phyloP scores from a whole-genome alignment of 1,139 yeast genomes.

The Lodderomyces elongisporus region DNA sequence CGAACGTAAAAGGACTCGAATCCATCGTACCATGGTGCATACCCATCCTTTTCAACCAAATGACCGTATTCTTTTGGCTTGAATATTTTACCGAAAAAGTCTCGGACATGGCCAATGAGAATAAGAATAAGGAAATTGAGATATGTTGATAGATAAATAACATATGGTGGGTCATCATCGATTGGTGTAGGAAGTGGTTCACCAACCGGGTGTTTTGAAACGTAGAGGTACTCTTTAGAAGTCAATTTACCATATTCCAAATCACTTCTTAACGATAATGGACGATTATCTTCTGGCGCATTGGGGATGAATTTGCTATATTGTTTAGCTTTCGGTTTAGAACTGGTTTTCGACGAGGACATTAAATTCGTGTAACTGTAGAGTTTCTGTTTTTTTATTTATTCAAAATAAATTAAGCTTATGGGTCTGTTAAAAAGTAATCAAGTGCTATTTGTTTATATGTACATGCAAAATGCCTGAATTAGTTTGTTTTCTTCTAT shows the following conservation, averaged over 20 bases:
- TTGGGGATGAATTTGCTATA: constrained; percentile 33
- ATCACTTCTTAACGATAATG: constrained; percentile 51
- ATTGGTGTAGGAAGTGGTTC: constrained; percentile 55
- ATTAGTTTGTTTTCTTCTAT: too few species aligned
- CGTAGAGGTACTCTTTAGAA: constrained; percentile 51
- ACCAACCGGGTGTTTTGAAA: constrained; percentile 49
- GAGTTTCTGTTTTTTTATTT: too few species aligned
- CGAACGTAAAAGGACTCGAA: constrained; percentile 93
- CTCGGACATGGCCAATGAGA: constrained; percentile 84
- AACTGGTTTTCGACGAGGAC: too few species aligned
- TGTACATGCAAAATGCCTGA: neutral
- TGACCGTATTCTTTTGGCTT: constrained; percentile 60
- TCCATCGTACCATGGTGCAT: constrained; percentile 94
- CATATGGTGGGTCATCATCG: constrained; percentile 83
- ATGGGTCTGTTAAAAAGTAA: too few species aligned
- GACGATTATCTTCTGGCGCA: constrained; percentile 43
- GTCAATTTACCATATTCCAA: constrained; percentile 62
- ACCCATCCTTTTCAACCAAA: constrained; percentile 76
- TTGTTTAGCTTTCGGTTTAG: constrained; percentile 1
- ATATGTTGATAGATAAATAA: constrained; percentile 74
- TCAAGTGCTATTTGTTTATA: too few species aligned
- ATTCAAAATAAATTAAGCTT: too few species aligned
- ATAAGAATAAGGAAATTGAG: constrained; percentile 77
- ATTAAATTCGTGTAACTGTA: too few species aligned
- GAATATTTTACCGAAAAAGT: constrained; percentile 76